Evolutionary conservation across 345 rosid genomes (phyloP), one percentile per base, ranked within the genome.

Genomic region (Salix udensis): DNA sequence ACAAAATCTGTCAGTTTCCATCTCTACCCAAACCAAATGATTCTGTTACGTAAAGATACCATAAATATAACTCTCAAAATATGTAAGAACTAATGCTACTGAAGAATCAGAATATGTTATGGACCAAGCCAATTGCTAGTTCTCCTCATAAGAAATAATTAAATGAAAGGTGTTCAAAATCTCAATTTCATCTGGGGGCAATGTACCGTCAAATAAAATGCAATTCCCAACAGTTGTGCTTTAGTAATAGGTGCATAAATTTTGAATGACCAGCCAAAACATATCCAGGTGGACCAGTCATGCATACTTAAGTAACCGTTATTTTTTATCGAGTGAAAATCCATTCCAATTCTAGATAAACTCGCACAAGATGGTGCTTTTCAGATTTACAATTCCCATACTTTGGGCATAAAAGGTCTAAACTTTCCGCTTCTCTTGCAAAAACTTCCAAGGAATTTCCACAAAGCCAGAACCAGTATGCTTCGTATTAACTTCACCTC

Each of bases 401-500:
- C n/a, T 10, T 39, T 24, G 53, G 61, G 26, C 55, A 65, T 40
- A 44, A 16, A 67, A 78, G 48, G 67, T 70, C 77, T 58, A 78
- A 55, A 60, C 50, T 65, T 73, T 74, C 66, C 48, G 44, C 50
- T 60, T 74, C 71, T 44, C 79, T 70, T 12, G 44, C 65, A 31
- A 68, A 67, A 61, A 44, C 83, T 76, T 76, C 67, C 67, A 61
- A 19, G 65, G 6, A 40, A 74, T 71, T 74, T 76, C 77, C 80
- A 75, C 18, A 70, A 79, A 64, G 70, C 61, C 65, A 72, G 78
- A 72, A 79, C 58, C 67, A 23, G 44, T 82, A 79, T 68, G 37
- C 40, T 73, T 42, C 65, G 44, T 65, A 55, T 79, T 37, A 69
- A 53, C 80, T 69, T 74, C 52, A 78, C 74, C 76, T 61, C 77